Evolutionary conservation across 495 filamentous ascomycete genomes (phyloP).

Genomic region (Lepidopterella palustris): DNA sequence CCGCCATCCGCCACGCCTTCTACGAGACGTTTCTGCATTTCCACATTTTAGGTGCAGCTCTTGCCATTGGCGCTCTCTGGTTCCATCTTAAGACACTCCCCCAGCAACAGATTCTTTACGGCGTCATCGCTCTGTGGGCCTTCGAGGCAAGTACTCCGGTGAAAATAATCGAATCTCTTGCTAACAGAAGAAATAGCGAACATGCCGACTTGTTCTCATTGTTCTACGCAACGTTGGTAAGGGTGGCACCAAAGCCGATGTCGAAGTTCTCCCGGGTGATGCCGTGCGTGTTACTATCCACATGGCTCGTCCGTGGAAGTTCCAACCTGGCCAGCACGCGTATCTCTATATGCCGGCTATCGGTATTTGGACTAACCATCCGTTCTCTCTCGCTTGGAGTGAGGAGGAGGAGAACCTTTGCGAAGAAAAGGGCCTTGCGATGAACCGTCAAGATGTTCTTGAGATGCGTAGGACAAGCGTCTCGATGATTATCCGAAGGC

Average conservation of each 20-base stretch:
- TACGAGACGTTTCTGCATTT: constrained; percentile 88
- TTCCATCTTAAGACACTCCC: constrained; percentile 60
- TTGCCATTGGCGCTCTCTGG: constrained; percentile 59
- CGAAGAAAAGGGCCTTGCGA: constrained; percentile 35
- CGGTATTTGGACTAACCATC: constrained; percentile 79
- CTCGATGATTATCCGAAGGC: constrained; percentile 75
- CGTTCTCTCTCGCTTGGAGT: constrained; percentile 89
- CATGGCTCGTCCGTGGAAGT: constrained; percentile 66
- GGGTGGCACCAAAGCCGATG: constrained; percentile 60
- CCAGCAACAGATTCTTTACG: constrained; percentile 60
- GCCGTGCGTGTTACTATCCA: constrained; percentile 74
- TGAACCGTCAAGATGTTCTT: constrained; percentile 35
- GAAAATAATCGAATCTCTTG: neutral
- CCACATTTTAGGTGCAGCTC: constrained; percentile 64
- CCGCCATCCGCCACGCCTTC: constrained; percentile 81
- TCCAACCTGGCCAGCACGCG: constrained; percentile 78
- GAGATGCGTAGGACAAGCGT: constrained; percentile 45
- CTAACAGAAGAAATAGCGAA: constrained; percentile 36
- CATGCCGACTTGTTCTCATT: constrained; percentile 60
- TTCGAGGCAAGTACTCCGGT: constrained; percentile 46
- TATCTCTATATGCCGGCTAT: constrained; percentile 78
- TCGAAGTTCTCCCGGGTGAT: constrained; percentile 76
- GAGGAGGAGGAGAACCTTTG: constrained; percentile 36
- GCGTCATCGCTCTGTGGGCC: constrained; percentile 66
- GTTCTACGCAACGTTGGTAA: constrained; percentile 62